Evolutionary conservation across 257 asterid genomes (phyloP), one percentile per base, ranked within the genome.

Genomic region (Lithospermum erythrorhizon): DNA sequence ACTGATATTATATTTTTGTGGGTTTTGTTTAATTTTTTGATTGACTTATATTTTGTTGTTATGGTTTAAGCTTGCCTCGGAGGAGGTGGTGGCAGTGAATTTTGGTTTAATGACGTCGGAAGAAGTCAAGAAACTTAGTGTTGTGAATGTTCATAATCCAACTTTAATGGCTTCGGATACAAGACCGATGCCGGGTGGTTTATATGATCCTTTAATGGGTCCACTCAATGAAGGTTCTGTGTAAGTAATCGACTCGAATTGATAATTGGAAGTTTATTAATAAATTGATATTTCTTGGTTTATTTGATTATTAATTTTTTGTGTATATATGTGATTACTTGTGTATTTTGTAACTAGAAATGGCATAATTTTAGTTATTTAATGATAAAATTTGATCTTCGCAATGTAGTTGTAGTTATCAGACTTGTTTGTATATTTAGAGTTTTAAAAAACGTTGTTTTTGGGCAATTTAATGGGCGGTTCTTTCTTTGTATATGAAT

Each of bases 201-300:
- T 88, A 1, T 91, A 91, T 67, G 98, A 91, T 71, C 75, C 86
- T 0, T 85, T 87, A 3, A 57, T 91, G 87, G 98, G 98, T 11
- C 86, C 96, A 22, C 27, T 53, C 1, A 20, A 53, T 20, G 27
- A 53, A 1, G 23, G 23, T 18, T 53, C 57, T 20, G 23, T 53
- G 57, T 53, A 9, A 53, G 57, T 41, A 41, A 35, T 35, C 15
- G 3, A 11, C 47, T 27, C 2, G 6, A 27, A 27, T 1, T 3
- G 2, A 5, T 27, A 3, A 27, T 27, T 3, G 32, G 32, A 3
- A 27, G 0, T 27, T 27, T 27, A 24, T 24, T 3, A 1, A 3
- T 27, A 27, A 27, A 3, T 27, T 27, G 32, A n/a, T n/a, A n/a
- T n/a, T n/a, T n/a, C n/a, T n/a, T n/a, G n/a, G n/a, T n/a, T 27